Percentiles rank a stretch among this genome's conserved stretches.
Evolutionary conservation across 202 grass and related monocot genomes (phyloP).

Genomic region (Saccharum hybrid): DNA sequence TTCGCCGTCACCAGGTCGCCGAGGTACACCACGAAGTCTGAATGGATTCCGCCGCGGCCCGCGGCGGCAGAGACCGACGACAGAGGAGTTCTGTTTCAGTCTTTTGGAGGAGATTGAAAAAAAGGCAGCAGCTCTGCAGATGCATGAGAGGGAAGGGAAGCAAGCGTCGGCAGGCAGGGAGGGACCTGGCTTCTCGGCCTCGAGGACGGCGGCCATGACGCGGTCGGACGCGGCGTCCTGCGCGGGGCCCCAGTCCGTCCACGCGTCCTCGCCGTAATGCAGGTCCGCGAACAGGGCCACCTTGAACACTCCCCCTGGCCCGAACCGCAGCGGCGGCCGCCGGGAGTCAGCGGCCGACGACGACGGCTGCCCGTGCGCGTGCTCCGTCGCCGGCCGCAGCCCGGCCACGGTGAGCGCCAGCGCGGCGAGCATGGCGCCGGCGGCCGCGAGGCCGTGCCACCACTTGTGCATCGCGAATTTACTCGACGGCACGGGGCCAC

Average conservation of each 20-base stretch:
- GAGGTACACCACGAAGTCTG: constrained; percentile 93
- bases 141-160: too few species aligned
- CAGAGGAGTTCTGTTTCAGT: too few species aligned
- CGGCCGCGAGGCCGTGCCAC: constrained; percentile 11
- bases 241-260: constrained; percentile 82
- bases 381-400: not conserved
- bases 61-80: too few species aligned
- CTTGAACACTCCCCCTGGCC: constrained; percentile 57
- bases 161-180: not conserved
- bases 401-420: not conserved
- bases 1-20: constrained; percentile 92
- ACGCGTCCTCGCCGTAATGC: constrained; percentile 93
- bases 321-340: constrained; percentile 52
- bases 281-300: constrained; percentile 85
- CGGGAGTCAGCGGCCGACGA: too few species aligned
- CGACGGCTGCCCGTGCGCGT: not conserved
- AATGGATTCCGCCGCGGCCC: too few species aligned
- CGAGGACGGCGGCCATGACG: constrained; percentile 81
- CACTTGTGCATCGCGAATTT: not conserved
- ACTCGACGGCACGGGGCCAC: not conserved
- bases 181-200: constrained; percentile 72
- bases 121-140: too few species aligned
- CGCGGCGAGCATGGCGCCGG: not conserved
- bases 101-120: too few species aligned
- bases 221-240: constrained; percentile 76